Conservation (phyloP, 2,329 filamentous ascomycete genomes). For the Colletotrichum gloeosporioides region DNA sequence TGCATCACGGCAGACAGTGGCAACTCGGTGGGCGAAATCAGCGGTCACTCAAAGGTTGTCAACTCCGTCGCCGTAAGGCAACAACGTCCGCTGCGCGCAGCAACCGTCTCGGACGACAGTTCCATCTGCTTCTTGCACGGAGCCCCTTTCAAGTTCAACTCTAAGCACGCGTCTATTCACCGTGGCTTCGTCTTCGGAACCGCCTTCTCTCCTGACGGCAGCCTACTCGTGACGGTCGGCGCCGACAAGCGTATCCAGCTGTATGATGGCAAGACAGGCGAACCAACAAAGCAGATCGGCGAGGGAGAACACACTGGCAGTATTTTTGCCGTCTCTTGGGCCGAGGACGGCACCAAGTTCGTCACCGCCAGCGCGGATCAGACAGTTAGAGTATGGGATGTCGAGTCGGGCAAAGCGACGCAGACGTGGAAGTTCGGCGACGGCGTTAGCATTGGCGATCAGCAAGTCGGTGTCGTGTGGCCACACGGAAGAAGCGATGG, state of each 20-base stretch:
- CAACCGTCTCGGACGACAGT: constrained; percentile 89
- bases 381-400: constrained; percentile 94
- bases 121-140: constrained; percentile 92
- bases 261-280: constrained; percentile 95
- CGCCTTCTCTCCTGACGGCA: constrained; percentile 89
- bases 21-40: constrained; percentile 94
- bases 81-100: constrained; percentile 88
- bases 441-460: constrained; percentile 74
- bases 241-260: constrained; percentile 93
- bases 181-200: constrained; percentile 88
- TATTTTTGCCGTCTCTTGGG: constrained; percentile 92
- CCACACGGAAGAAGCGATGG: constrained; percentile 82
- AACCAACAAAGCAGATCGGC: constrained; percentile 77
- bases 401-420: constrained; percentile 75
- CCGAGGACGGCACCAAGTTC: constrained; percentile 82
- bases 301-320: constrained; percentile 89
- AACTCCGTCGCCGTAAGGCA: constrained; percentile 91
- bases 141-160: constrained; percentile 94
- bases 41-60: constrained; percentile 87
- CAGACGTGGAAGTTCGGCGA: constrained; percentile 88
- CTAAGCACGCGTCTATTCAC: constrained; percentile 79
- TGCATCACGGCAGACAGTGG: constrained; percentile 96
- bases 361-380: constrained; percentile 94
- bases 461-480: constrained; percentile 95
- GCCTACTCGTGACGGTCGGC: constrained; percentile 82